Percentiles rank a stretch among this genome's conserved stretches.
phyloP scores from a whole-genome alignment of 176 grass and related monocot genomes.

The Phoenix dactylifera region DNA sequence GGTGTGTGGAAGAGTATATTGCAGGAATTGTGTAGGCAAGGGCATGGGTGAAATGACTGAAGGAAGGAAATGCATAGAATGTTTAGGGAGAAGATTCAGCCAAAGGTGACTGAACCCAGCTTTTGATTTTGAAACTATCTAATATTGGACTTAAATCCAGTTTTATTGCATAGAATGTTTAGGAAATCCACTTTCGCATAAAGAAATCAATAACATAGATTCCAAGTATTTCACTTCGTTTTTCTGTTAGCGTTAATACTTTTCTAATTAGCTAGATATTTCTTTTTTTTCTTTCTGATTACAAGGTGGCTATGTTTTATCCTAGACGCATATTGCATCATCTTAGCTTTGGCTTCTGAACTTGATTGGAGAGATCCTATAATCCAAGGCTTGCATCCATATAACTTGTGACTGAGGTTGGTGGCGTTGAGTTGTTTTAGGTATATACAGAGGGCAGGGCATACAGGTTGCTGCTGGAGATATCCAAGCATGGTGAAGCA shows the following conservation, averaged over 20 bases:
- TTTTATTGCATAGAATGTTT: too few relatives aligned
- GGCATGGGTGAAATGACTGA: constrained; percentile 64
- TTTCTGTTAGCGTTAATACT: too few relatives aligned
- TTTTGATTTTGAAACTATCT: background rate
- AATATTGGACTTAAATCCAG: background rate
- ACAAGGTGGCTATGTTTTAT: too few relatives aligned
- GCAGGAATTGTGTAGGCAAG: constrained; percentile 31
- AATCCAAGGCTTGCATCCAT: background rate
- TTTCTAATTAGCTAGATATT: too few relatives aligned
- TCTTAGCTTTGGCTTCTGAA: too few relatives aligned
- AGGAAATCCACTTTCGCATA: too few relatives aligned
- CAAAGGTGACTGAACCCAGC: constrained; percentile 8
- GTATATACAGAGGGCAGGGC: constrained; percentile 48
- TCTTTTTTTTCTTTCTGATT: too few relatives aligned
- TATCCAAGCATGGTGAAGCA: constrained; percentile 24
- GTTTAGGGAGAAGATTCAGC: constrained; percentile 51
- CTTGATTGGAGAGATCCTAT: too few relatives aligned
- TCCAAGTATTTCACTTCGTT: too few relatives aligned
- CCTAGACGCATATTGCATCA: too few relatives aligned
- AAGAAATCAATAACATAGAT: too few relatives aligned
- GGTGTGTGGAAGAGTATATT: constrained; percentile 60
- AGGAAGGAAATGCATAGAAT: constrained; percentile 61
- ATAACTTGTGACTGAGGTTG: too few relatives aligned
- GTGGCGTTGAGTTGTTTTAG: background rate
- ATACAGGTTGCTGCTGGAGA: constrained; percentile 5